Evolutionary conservation across 768 basidiomycete species (phyloP).

Genomic region (Thelephora aurantiotincta): DNA sequence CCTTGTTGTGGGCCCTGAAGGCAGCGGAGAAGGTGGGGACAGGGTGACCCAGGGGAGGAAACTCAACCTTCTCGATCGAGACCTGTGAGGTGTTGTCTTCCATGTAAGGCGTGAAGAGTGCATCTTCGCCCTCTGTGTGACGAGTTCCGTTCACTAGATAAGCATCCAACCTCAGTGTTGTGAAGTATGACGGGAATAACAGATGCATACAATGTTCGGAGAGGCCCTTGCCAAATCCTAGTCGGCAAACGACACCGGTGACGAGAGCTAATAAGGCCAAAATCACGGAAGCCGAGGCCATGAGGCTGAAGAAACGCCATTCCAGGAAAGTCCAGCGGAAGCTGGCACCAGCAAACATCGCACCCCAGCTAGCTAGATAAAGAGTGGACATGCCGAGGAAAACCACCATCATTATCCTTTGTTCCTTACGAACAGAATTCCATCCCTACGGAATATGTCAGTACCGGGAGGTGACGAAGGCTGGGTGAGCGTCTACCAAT

Average conservation of each 20-base stretch:
- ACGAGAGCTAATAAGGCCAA: slow-evolving; percentile 41
- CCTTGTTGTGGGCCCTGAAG: slow-evolving; percentile 20
- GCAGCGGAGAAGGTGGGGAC: slow-evolving; percentile 39
- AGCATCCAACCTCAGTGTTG: neutral
- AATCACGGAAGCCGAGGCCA: slow-evolving; percentile 41
- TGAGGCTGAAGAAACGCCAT: slow-evolving; percentile 63
- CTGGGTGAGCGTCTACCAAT: slow-evolving; percentile 22
- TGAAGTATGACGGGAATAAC: slow-evolving; percentile 1
- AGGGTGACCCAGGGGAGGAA: slow-evolving; percentile 37
- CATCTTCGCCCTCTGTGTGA: slow-evolving; percentile 18
- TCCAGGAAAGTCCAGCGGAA: slow-evolving; percentile 67
- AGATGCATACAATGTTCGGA: slow-evolving; percentile 42
- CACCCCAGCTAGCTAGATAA: slow-evolving; percentile 55
- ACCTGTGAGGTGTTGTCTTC: slow-evolving; percentile 24
- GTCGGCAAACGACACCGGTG: slow-evolving; percentile 50
- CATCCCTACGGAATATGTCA: slow-evolving; percentile 37
- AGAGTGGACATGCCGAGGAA: slow-evolving; percentile 48
- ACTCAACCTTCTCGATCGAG: slow-evolving; percentile 35
- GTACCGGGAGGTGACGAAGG: neutral
- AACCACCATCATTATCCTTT: slow-evolving; percentile 37
- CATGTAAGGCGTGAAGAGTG: slow-evolving; percentile 20
- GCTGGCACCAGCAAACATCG: slow-evolving; percentile 57
- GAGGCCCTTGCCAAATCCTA: slow-evolving; percentile 71
- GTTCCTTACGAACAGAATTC: slow-evolving; percentile 60
- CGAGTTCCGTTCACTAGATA: neutral